These are phyloP conservation scores for Dissophora globulifera DNA, from an alignment of 192 early-diverging fungal genomes.

Conservation along the genomic window DNA sequence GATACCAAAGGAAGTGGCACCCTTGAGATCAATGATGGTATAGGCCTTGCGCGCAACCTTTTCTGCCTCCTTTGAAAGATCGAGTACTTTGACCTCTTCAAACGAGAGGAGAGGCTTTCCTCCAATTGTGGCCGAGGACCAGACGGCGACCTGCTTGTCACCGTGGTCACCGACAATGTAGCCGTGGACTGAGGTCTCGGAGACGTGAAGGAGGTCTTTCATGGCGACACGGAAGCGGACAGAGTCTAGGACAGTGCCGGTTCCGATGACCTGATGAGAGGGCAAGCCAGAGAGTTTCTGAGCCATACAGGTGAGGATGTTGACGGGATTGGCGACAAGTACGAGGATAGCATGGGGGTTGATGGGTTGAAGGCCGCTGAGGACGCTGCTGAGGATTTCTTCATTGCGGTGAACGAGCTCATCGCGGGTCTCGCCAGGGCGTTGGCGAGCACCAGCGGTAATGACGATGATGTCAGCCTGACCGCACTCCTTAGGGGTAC, in stretches of 20 bases:
- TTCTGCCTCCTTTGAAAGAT: constrained; percentile 64
- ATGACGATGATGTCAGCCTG: constrained; percentile 86
- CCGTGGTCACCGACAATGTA: constrained; percentile 91
- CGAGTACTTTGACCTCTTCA: constrained; percentile 66
- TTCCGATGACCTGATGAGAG: constrained; percentile 81
- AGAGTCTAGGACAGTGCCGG: constrained; percentile 86
- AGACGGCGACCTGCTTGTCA: constrained; percentile 86
- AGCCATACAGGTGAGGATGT: constrained; percentile 85
- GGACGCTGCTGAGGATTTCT: constrained; percentile 76
- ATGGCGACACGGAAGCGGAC: constrained; percentile 63
- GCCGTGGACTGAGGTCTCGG: constrained; percentile 79
- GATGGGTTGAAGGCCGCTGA: constrained; percentile 80
- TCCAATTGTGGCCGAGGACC: constrained; percentile 78
- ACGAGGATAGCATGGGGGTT: constrained; percentile 76
- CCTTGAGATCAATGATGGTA: constrained; percentile 87
- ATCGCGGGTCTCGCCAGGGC: constrained; percentile 77
- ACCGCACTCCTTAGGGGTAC: constrained; percentile 74
- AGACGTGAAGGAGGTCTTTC: constrained; percentile 56
- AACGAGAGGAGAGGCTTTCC: constrained; percentile 74
- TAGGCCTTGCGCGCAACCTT: constrained; percentile 80
- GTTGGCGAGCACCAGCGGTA: constrained; percentile 87
- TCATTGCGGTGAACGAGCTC: constrained; percentile 84
- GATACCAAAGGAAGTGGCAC: constrained; percentile 87
- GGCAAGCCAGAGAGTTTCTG: constrained; percentile 85
- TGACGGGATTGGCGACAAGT: constrained; percentile 85